phyloP scores from a whole-genome alignment of 2,329 filamentous ascomycete genomes.

The Epicoccum nigrum region DNA sequence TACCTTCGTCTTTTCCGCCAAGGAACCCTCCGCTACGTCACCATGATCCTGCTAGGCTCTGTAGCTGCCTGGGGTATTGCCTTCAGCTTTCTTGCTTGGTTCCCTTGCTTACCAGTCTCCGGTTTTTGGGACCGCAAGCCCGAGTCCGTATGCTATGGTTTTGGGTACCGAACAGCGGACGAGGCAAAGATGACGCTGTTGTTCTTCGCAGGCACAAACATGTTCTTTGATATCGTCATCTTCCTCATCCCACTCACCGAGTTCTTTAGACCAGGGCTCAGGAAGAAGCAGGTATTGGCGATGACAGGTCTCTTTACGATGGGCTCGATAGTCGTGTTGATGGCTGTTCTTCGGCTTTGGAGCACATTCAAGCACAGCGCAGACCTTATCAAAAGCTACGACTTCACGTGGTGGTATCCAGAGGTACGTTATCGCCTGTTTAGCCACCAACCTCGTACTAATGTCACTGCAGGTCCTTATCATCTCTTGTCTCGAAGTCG shows the following conservation, averaged over 20 bases:
- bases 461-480: slow-evolving; percentile 18
- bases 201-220: slow-evolving; percentile 31
- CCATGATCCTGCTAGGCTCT: slow-evolving; percentile 20
- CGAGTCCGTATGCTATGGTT: slow-evolving; percentile 26
- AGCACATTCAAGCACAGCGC: slow-evolving; percentile 28
- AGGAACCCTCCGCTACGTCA: slow-evolving; percentile 25
- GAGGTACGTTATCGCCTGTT: slow-evolving; percentile 7
- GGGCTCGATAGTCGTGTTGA: slow-evolving; percentile 37
- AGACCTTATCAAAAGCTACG: slow-evolving; percentile 21
- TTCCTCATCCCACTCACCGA: slow-evolving; percentile 30
- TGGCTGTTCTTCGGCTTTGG: slow-evolving; percentile 40
- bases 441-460: background rate
- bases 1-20: slow-evolving; percentile 41
- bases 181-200: slow-evolving; percentile 19
- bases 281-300: slow-evolving; percentile 27
- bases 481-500: slow-evolving; percentile 41
- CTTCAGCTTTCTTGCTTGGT: slow-evolving; percentile 39
- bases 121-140: slow-evolving; percentile 31
- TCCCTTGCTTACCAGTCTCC: slow-evolving; percentile 35
- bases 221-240: slow-evolving; percentile 35
- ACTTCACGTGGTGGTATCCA: slow-evolving; percentile 43
- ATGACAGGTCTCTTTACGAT: slow-evolving; percentile 32
- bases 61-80: slow-evolving; percentile 35
- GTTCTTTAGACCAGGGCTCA: slow-evolving; percentile 25
- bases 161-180: slow-evolving; percentile 15